A percentile compares a stretch with the other conserved stretches of the same genome.
These are phyloP conservation scores for Diplotaxis tenuifolia DNA, from an alignment of 345 rosid species.

Conservation along the genomic window DNA sequence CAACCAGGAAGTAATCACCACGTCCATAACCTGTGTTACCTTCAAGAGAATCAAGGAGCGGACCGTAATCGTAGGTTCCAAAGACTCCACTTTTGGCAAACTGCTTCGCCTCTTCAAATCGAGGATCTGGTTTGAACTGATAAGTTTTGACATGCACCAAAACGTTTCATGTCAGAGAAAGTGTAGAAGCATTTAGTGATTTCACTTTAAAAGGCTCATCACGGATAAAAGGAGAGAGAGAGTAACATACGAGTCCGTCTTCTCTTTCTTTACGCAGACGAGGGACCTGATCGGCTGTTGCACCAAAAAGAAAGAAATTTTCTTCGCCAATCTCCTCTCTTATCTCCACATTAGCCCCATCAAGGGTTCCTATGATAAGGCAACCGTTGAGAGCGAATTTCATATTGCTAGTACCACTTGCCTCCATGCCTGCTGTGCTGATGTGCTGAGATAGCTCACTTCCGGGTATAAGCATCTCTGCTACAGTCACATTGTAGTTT, in stretches of 20 bases:
- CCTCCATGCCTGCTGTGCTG: constrained; percentile 99
- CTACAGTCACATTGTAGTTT: constrained; percentile 93
- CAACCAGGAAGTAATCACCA: constrained; percentile 94
- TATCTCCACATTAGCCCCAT: constrained; percentile 98
- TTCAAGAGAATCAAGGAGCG: constrained; percentile 88
- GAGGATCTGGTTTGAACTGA: constrained; percentile 93
- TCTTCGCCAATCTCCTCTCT: constrained; percentile 86
- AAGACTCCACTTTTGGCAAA: constrained; percentile 84
- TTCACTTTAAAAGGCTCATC: background rate
- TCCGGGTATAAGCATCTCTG: constrained; percentile 95
- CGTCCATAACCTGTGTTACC: constrained; percentile 93
- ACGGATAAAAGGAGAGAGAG: background rate
- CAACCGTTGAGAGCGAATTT: constrained; percentile 94
- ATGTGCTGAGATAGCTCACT: constrained; percentile 97
- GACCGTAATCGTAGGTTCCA: constrained; percentile 84
- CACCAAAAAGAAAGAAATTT: constrained; percentile 95
- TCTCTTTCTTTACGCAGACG: constrained; percentile 81
- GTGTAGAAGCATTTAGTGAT: background rate
- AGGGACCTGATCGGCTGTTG: constrained; percentile 87
- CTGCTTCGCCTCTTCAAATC: constrained; percentile 92
- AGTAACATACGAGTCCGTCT: constrained; percentile 63
- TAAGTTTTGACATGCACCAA: background rate
- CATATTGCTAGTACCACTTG: constrained; percentile 99
- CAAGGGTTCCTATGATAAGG: constrained; percentile 92
- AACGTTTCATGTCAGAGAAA: constrained; percentile 1